Conservation (phyloP, 2,329 filamentous ascomycete genomes). For the Ophiostoma ulmi region DNA sequence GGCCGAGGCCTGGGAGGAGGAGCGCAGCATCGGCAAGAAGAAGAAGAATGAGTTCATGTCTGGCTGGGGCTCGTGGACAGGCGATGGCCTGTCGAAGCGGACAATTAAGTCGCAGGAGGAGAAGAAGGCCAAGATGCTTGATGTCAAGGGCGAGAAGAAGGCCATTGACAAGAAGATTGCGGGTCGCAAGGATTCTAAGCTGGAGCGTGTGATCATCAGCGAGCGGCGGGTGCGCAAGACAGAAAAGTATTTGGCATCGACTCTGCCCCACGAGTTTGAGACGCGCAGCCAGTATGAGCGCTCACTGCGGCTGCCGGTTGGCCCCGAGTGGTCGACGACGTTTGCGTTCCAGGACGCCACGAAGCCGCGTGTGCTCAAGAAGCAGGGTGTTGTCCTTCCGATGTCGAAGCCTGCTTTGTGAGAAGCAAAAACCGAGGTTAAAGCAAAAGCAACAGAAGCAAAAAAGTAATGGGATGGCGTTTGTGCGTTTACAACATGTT, state of each 20-base stretch:
- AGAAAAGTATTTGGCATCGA: slow-evolving; percentile 76
- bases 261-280: slow-evolving; percentile 86
- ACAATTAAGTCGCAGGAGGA: slow-evolving; percentile 54
- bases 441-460: not conserved
- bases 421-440: not conserved
- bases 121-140: slow-evolving; percentile 38
- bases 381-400: slow-evolving; percentile 82
- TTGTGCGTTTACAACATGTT: not conserved
- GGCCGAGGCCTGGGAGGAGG: slow-evolving; percentile 75
- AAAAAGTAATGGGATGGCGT: slow-evolving; percentile 17
- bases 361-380: slow-evolving; percentile 83
- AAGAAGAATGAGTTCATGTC: slow-evolving; percentile 78
- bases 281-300: slow-evolving; percentile 84
- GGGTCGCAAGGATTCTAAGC: slow-evolving; percentile 73
- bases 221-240: slow-evolving; percentile 92
- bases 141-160: slow-evolving; percentile 44
- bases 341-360: slow-evolving; percentile 83
- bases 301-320: slow-evolving; percentile 77
- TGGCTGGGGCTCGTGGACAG: slow-evolving; percentile 91
- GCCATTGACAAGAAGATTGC: slow-evolving; percentile 66
- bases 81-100: slow-evolving; percentile 70
- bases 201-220: slow-evolving; percentile 83
- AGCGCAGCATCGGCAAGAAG: slow-evolving; percentile 39
- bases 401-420: slow-evolving; percentile 66
- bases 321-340: slow-evolving; percentile 96